A percentile compares a stretch with the other conserved stretches of the same genome.
Conservation (phyloP, 345 rosid species). For the Aquilaria malaccensis region DNA sequence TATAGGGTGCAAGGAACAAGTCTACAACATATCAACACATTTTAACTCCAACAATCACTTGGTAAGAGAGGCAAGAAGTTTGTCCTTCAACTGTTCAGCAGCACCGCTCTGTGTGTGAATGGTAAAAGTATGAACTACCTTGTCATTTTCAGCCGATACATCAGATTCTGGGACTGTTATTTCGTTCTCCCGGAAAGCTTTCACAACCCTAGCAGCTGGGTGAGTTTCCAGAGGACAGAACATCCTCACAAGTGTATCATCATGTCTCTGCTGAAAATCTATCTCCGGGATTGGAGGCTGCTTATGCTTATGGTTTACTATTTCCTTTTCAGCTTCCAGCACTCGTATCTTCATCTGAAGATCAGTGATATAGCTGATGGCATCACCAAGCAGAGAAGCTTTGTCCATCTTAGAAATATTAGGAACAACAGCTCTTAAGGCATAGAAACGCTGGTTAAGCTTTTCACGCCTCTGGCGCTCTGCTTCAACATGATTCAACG, state of each 20-base stretch:
- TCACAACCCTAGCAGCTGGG: conserved; percentile 57
- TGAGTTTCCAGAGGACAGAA: conserved; percentile 73
- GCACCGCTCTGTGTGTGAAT: conserved; percentile 55
- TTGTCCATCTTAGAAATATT: conserved; percentile 97
- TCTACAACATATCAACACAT: conserved; percentile 1
- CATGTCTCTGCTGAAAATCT: conserved; percentile 66
- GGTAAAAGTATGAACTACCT: conserved; percentile 73
- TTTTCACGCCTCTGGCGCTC: conserved; percentile 95
- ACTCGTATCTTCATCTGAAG: conserved; percentile 71
- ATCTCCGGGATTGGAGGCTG: conserved; percentile 49
- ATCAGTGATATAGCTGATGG: conserved; percentile 75
- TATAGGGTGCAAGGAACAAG: not conserved
- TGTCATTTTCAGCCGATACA: conserved; percentile 52
- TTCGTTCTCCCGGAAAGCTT: conserved; percentile 64
- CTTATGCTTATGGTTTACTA: conserved; percentile 31
- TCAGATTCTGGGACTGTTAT: conserved; percentile 47
- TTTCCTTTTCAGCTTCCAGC: conserved; percentile 71
- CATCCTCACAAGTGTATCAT: conserved; percentile 65
- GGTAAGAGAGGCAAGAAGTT: conserved; percentile 53
- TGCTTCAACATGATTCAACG: conserved; percentile 92
- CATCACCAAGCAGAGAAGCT: conserved; percentile 89
- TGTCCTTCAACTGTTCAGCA: conserved; percentile 81
- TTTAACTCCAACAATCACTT: conserved; percentile 27
- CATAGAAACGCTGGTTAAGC: conserved; percentile 94
- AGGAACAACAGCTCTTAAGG: conserved; percentile 84